Evolutionary conservation across 2,329 filamentous ascomycete genomes (phyloP).

Genomic region (Amauroascus verrucosus): DNA sequence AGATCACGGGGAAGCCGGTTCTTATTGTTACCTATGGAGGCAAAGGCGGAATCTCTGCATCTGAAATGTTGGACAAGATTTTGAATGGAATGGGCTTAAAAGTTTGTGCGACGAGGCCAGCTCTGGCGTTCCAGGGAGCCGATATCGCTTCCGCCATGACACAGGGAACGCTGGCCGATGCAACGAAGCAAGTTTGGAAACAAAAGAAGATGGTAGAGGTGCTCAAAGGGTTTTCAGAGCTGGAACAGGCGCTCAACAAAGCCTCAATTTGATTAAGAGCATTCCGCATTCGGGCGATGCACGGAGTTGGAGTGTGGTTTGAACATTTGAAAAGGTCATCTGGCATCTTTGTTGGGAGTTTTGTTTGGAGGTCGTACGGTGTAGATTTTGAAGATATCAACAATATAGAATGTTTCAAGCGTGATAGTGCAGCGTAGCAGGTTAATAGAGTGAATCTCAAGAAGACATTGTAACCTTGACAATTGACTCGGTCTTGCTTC

Average conservation of each 20-base stretch:
- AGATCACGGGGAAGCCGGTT: conserved; percentile 3
- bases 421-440: too few species aligned
- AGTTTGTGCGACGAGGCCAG: neutral
- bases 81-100: neutral
- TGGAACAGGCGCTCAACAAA: neutral
- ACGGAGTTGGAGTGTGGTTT: neutral
- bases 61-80: conserved; percentile 3
- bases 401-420: too few species aligned
- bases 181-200: neutral
- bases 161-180: neutral
- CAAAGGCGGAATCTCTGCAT: neutral
- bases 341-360: too few species aligned
- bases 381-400: too few species aligned
- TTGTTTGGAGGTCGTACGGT: too few species aligned
- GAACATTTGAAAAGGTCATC: too few species aligned
- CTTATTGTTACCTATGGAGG: neutral
- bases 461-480: too few species aligned
- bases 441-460: too few species aligned
- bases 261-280: neutral
- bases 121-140: neutral
- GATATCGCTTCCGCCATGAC: neutral
- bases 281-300: neutral
- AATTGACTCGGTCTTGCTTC: too few species aligned
- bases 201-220: neutral
- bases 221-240: neutral